A percentile compares a stretch with the other conserved stretches of the same genome.
phyloP scores from a whole-genome alignment of 2,329 filamentous ascomycete species.

The Xylaria sp. region DNA sequence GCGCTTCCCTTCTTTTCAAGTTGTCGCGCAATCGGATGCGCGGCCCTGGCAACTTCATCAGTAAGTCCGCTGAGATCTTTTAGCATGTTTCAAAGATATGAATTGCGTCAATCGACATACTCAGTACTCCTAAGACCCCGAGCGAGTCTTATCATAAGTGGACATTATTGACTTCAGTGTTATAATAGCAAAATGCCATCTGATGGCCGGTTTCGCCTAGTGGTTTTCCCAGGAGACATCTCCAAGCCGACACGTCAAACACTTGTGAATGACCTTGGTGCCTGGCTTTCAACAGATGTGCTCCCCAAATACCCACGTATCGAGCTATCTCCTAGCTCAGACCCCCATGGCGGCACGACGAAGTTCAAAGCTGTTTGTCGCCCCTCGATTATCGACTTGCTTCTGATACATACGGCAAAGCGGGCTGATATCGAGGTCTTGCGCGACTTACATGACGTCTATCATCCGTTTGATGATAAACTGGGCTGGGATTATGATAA shows the following conservation, averaged over 20 bases:
- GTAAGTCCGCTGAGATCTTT: too few species aligned
- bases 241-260: constrained; percentile 52
- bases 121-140: too few species aligned
- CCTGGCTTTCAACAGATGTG: constrained; percentile 54
- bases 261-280: constrained; percentile 55
- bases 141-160: too few species aligned
- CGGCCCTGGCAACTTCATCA: constrained; percentile 69
- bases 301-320: constrained; percentile 52
- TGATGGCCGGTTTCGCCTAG: constrained; percentile 67
- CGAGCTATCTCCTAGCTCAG: constrained; percentile 38
- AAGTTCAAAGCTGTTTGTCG: constrained; percentile 52
- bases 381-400: constrained; percentile 62
- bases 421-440: constrained; percentile 60
- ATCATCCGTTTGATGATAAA: constrained; percentile 57
- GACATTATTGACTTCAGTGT: too few species aligned
- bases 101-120: too few species aligned
- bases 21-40: constrained; percentile 66
- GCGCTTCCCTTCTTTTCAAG: constrained; percentile 67
- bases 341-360: constrained; percentile 30
- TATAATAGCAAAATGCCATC: constrained; percentile 54
- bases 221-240: constrained; percentile 72
- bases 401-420: constrained; percentile 67
- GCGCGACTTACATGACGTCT: constrained; percentile 59
- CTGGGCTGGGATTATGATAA: constrained; percentile 67
- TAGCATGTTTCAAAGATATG: too few species aligned